phyloP scores from a whole-genome alignment of 345 rosid species.

The Linum lewisii region DNA sequence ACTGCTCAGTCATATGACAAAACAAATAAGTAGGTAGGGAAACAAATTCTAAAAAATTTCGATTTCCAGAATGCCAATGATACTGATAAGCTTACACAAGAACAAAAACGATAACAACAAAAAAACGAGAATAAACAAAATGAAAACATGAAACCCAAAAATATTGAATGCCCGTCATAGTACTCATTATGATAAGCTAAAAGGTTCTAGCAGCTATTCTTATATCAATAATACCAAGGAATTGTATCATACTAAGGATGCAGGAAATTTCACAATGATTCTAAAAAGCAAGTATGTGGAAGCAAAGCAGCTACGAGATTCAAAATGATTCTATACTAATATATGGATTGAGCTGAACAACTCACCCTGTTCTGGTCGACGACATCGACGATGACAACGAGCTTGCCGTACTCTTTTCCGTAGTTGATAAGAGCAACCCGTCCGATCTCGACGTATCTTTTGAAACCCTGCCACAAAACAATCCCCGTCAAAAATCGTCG shows the following conservation, averaged over 20 bases:
- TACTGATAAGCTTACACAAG: too few species aligned
- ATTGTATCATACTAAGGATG: not conserved
- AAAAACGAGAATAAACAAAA: too few species aligned
- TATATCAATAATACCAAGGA: not conserved
- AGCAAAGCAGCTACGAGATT: not conserved
- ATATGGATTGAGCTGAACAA: not conserved
- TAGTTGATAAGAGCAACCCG: conserved; percentile 83
- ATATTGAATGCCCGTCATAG: too few species aligned
- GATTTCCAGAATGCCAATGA: too few species aligned
- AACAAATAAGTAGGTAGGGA: too few species aligned
- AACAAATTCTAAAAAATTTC: too few species aligned
- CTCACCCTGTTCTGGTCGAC: conserved; percentile 77
- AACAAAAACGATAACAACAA: too few species aligned
- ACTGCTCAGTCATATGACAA: too few species aligned
- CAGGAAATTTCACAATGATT: not conserved
- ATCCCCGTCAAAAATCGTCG: not conserved
- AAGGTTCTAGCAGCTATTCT: too few species aligned
- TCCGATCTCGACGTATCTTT: conserved; percentile 89
- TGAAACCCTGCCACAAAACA: conserved; percentile 44
- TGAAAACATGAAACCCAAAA: too few species aligned
- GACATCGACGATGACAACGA: conserved; percentile 85
- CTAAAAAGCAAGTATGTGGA: not conserved
- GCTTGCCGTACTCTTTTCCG: conserved; percentile 73
- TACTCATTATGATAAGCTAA: too few species aligned
- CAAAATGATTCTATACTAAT: not conserved